These are phyloP conservation scores for Plasmodium fragile DNA, from an alignment of 169 alveolate species.

Conservation along the genomic window DNA sequence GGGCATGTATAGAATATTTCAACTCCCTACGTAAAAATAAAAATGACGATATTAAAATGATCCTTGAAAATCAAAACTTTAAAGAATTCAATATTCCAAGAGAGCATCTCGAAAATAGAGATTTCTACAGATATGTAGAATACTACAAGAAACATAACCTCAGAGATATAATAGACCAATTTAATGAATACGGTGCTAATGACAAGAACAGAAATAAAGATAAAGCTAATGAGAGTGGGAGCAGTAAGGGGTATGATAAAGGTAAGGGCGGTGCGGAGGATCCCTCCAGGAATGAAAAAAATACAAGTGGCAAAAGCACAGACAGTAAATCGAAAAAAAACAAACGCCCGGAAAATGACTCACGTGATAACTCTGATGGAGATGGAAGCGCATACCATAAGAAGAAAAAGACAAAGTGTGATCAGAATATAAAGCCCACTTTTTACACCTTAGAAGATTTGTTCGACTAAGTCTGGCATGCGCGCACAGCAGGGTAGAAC, in stretches of 20 bases:
- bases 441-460: conserved; percentile 45
- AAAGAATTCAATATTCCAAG: conserved; percentile 44
- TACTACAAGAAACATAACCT: conserved; percentile 42
- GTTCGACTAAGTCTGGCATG: not conserved
- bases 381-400: conserved; percentile 8
- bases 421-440: conserved; percentile 1
- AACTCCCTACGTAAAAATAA: conserved; percentile 15
- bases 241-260: not conserved
- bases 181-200: not conserved
- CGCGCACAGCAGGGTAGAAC: not conserved
- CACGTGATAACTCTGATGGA: not conserved
- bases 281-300: not conserved
- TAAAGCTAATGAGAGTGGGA: not conserved
- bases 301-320: not conserved
- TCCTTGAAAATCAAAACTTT: conserved; percentile 33
- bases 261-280: not conserved
- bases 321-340: conserved; percentile 9
- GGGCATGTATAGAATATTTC: conserved; percentile 49
- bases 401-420: conserved; percentile 28
- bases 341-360: conserved; percentile 25
- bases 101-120: conserved; percentile 46
- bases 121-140: conserved; percentile 38
- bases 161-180: conserved; percentile 19
- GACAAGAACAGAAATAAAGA: not conserved
- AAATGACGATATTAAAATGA: conserved; percentile 20